These are phyloP conservation scores for Sarcodon aspratus DNA, from an alignment of 768 basidiomycete genomes.

Conservation along the genomic window DNA sequence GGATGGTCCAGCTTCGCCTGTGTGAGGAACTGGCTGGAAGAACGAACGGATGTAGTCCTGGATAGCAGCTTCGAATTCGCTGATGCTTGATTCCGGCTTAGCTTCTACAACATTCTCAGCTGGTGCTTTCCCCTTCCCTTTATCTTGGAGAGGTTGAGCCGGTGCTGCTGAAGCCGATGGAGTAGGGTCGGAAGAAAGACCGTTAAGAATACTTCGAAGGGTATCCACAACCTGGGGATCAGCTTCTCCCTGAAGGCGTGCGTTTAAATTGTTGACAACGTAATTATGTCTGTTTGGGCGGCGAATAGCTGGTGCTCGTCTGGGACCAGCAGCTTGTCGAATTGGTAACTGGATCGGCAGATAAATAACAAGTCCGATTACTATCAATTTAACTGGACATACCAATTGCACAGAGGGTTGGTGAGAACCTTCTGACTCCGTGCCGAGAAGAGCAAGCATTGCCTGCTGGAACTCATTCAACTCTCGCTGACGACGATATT, in stretches of 20 bases:
- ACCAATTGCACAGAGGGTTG: too few relatives aligned
- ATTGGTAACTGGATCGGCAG: too few relatives aligned
- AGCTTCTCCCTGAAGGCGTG: not conserved
- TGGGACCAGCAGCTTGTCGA: not conserved
- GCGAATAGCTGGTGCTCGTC: not conserved
- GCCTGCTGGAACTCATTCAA: too few relatives aligned
- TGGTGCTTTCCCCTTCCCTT: not conserved
- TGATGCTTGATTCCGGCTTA: not conserved
- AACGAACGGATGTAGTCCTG: not conserved
- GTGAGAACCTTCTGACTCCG: too few relatives aligned
- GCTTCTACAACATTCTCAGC: not conserved
- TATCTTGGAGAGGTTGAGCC: not conserved
- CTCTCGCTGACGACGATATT: too few relatives aligned
- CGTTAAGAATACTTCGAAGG: not conserved
- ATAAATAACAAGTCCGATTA: too few relatives aligned
- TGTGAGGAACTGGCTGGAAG: not conserved
- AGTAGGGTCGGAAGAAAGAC: not conserved
- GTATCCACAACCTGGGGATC: not conserved
- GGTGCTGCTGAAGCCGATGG: not conserved
- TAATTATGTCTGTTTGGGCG: not conserved
- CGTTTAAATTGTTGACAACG: not conserved
- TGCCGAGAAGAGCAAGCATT: too few relatives aligned
- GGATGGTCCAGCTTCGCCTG: not conserved
- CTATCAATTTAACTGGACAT: too few relatives aligned
- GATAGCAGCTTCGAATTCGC: not conserved